Conservation (phyloP, 176 grass and related monocot genomes). For the Lolium perenne region DNA sequence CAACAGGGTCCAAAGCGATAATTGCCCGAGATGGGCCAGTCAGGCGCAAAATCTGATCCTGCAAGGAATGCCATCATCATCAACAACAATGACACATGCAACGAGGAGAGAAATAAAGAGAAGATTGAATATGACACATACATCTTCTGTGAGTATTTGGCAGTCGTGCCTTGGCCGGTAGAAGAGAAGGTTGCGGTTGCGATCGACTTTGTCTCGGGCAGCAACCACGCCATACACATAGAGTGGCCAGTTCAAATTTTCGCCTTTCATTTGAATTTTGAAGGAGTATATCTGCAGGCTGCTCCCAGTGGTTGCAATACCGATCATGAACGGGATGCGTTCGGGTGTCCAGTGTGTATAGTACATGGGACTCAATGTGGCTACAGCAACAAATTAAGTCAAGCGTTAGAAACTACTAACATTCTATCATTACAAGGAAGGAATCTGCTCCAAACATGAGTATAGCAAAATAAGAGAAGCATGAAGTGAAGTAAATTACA, state of each 20-base stretch:
- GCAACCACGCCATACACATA: neutral
- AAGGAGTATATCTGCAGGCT: constrained; percentile 8
- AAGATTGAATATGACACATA: neutral
- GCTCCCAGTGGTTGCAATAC: neutral
- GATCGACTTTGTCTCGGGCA: neutral
- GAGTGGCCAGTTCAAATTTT: neutral
- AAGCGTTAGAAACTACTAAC: neutral
- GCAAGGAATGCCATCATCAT: neutral
- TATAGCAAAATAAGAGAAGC: neutral
- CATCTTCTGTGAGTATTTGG: neutral
- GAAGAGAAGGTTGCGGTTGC: neutral
- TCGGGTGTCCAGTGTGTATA: neutral
- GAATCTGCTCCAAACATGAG: neutral
- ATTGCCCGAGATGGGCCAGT: neutral
- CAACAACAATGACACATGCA: neutral
- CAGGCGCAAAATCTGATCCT: neutral
- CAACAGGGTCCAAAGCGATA: neutral
- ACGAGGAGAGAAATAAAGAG: neutral
- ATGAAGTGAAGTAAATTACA: neutral
- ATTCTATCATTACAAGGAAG: neutral
- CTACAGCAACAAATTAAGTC: neutral
- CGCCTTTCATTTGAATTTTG: neutral
- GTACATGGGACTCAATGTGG: neutral
- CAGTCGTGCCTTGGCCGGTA: neutral
- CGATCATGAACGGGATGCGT: neutral